These are phyloP conservation scores for Psilocybe cyanescens DNA, from an alignment of 768 basidiomycete species.

Conservation along the genomic window DNA sequence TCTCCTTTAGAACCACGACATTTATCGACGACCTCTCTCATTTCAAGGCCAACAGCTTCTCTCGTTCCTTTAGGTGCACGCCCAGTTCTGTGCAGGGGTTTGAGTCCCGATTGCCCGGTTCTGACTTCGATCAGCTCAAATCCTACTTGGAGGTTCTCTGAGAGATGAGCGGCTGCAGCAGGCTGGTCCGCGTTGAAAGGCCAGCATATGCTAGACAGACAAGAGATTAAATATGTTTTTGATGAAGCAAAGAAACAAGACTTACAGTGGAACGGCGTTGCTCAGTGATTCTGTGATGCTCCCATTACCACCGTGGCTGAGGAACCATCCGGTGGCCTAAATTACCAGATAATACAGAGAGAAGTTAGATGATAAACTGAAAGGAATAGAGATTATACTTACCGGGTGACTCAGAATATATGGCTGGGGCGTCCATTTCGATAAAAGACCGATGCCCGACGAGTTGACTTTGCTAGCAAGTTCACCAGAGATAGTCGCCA, in stretches of 20 bases:
- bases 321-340: slow-evolving; percentile 13
- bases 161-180: slow-evolving; percentile 9
- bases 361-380: background rate
- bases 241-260: background rate
- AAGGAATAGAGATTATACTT: background rate
- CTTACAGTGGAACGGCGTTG: slow-evolving; percentile 12
- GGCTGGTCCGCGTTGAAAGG: slow-evolving; percentile 15
- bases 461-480: slow-evolving; percentile 8
- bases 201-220: slow-evolving; percentile 4
- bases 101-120: slow-evolving; percentile 13
- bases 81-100: slow-evolving; percentile 7
- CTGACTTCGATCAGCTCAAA: slow-evolving; percentile 21
- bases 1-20: slow-evolving; percentile 5
- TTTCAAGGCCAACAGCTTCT: slow-evolving; percentile 18
- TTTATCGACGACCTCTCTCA: slow-evolving; percentile 7
- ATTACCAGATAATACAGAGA: background rate
- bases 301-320: slow-evolving; percentile 13
- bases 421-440: slow-evolving; percentile 17
- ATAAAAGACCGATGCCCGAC: slow-evolving; percentile 12
- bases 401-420: slow-evolving; percentile 18
- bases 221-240: background rate
- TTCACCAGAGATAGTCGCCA: slow-evolving; percentile 4
- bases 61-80: slow-evolving; percentile 12
- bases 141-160: slow-evolving; percentile 7
- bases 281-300: slow-evolving; percentile 11